These are phyloP conservation scores for Penstemon eatonii DNA, from an alignment of 257 asterid genomes.

Conservation along the genomic window DNA sequence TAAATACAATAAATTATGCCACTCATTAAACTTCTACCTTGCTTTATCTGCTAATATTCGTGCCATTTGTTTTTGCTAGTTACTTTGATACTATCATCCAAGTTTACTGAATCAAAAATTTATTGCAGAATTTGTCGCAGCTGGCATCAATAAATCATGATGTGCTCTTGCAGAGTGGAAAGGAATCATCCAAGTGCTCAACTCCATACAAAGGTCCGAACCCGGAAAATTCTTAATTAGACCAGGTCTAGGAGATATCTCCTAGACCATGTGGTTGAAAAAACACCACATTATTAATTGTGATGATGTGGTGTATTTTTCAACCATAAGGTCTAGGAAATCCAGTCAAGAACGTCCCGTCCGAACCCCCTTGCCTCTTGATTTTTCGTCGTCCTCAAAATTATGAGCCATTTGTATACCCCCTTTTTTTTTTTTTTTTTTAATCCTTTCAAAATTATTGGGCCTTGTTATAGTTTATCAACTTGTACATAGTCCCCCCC, in stretches of 20 bases:
- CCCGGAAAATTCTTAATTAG: neutral
- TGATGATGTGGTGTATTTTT: no score
- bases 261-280: no score
- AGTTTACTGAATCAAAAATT: slow-evolving; percentile 3
- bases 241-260: no score
- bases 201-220: slow-evolving; percentile 57
- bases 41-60: neutral
- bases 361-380: slow-evolving; percentile 37
- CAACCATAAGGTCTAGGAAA: no score
- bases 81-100: neutral
- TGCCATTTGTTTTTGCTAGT: neutral
- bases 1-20: no score
- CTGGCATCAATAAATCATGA: slow-evolving; percentile 88
- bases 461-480: no score
- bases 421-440: no score
- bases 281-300: no score
- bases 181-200: slow-evolving; percentile 55
- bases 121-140: slow-evolving; percentile 84
- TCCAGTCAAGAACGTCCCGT: neutral
- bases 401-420: neutral
- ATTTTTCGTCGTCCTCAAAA: neutral
- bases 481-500: no score
- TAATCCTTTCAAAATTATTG: no score
- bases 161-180: slow-evolving; percentile 76
- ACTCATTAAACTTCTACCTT: no score